These are phyloP conservation scores for Opeltia flavorubescens DNA, from an alignment of 495 filamentous ascomycete genomes.

Conservation along the genomic window DNA sequence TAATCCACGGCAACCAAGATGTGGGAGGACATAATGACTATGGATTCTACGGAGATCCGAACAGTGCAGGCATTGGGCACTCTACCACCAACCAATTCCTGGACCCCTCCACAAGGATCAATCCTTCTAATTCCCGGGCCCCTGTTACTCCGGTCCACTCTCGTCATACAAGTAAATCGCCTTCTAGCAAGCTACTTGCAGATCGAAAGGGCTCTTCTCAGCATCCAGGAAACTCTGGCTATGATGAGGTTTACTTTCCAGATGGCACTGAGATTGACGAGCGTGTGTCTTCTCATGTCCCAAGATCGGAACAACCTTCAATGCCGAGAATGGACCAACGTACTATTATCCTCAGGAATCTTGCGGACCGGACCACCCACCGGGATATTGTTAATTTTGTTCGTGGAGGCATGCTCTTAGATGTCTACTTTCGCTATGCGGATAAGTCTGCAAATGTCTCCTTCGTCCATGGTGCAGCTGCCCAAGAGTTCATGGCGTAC, in stretches of 20 bases:
- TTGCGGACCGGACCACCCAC: slow-evolving; percentile 51
- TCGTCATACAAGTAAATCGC: too few relatives aligned
- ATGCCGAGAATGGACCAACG: slow-evolving; percentile 32
- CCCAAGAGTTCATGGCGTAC: slow-evolving; percentile 48
- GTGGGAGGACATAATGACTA: neutral
- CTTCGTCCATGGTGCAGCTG: slow-evolving; percentile 50
- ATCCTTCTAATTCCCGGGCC: too few relatives aligned
- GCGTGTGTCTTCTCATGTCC: neutral
- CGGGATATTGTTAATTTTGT: slow-evolving; percentile 51
- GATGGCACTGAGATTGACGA: slow-evolving; percentile 28
- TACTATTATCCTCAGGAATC: slow-evolving; percentile 47
- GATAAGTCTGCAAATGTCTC: slow-evolving; percentile 54
- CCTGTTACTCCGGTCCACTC: too few relatives aligned
- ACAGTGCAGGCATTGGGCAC: too few relatives aligned
- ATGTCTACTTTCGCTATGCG: slow-evolving; percentile 49
- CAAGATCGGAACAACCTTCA: slow-evolving; percentile 18
- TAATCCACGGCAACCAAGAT: slow-evolving; percentile 32
- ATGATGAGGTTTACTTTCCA: too few relatives aligned
- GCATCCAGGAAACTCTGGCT: too few relatives aligned
- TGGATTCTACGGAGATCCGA: too few relatives aligned
- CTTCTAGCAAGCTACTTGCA: too few relatives aligned
- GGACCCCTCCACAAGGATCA: too few relatives aligned
- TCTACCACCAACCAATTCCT: too few relatives aligned
- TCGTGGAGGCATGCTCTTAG: slow-evolving; percentile 54
- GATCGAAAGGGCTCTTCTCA: too few relatives aligned